Evolutionary conservation across 1,139 yeast genomes (phyloP).

Genomic region (Nadsonia commutata): DNA sequence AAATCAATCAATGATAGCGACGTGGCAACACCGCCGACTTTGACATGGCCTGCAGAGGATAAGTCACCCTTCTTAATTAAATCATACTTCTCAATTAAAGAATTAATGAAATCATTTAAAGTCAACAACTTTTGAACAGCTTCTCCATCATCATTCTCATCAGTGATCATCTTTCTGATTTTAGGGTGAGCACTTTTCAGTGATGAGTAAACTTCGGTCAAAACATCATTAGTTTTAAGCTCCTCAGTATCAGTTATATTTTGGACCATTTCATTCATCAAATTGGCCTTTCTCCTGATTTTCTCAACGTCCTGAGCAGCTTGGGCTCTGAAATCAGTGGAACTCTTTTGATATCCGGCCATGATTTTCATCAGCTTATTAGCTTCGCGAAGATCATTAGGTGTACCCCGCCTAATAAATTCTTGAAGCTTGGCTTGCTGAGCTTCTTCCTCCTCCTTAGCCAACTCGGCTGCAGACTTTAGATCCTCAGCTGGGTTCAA

Average conservation of each 20-base stretch:
- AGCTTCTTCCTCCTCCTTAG: constrained; percentile 81
- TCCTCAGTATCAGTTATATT: constrained; percentile 31
- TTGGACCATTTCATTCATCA: constrained; percentile 76
- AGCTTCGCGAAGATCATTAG: constrained; percentile 91
- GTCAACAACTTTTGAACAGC: constrained; percentile 51
- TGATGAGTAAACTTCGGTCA: constrained; percentile 62
- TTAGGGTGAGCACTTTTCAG: constrained; percentile 80
- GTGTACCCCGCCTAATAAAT: constrained; percentile 86
- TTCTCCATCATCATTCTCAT: constrained; percentile 35
- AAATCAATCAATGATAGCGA: constrained; percentile 56
- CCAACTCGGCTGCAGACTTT: constrained; percentile 80
- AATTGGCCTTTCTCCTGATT: constrained; percentile 75
- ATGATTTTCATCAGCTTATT: constrained; percentile 91
- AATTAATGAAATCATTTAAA: constrained; percentile 66
- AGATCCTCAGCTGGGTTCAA: constrained; percentile 82
- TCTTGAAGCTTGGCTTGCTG: constrained; percentile 94
- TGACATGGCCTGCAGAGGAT: constrained; percentile 44
- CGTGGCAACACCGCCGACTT: constrained; percentile 22
- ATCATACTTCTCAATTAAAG: constrained; percentile 52
- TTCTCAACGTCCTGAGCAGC: constrained; percentile 76
- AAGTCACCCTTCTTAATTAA: constrained; percentile 51
- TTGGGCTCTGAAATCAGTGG: constrained; percentile 73
- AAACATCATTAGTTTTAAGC: constrained; percentile 39
- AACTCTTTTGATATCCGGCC: constrained; percentile 72
- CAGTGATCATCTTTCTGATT: constrained; percentile 63